Conservation (phyloP, 225 moss, liverwort and hornwort species). For the Polytrichum commune region DNA sequence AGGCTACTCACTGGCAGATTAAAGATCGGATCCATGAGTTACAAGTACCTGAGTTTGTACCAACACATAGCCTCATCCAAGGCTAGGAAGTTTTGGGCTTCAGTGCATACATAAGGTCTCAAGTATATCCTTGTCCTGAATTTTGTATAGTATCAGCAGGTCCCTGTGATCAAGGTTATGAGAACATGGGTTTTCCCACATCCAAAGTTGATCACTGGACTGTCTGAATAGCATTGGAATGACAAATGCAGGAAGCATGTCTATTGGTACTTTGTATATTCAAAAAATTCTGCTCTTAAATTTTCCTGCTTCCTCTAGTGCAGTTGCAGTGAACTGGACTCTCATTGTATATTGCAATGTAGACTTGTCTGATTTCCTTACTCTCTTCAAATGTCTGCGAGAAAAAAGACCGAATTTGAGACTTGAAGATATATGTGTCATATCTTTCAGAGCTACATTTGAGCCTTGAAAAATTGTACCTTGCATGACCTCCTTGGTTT, state of each 20-base stretch:
- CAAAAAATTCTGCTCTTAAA: too few relatives aligned
- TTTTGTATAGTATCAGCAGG: constrained; percentile 10
- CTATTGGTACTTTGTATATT: background rate
- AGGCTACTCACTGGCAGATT: constrained; percentile 5
- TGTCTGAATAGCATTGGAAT: background rate
- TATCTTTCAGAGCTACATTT: too few relatives aligned
- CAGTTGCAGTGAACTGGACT: too few relatives aligned
- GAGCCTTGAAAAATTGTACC: too few relatives aligned
- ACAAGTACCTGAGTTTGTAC: constrained; percentile 8
- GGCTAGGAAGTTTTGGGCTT: constrained; percentile 13
- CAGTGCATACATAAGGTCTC: constrained; percentile 12
- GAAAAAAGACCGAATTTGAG: too few relatives aligned
- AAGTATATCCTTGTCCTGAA: background rate
- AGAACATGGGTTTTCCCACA: background rate
- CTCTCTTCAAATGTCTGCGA: too few relatives aligned
- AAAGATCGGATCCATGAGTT: background rate
- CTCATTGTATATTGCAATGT: too few relatives aligned
- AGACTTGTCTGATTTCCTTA: too few relatives aligned
- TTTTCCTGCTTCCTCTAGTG: too few relatives aligned
- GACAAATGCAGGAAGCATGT: background rate
- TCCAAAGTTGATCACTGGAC: background rate
- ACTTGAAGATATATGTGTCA: too few relatives aligned
- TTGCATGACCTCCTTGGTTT: too few relatives aligned
- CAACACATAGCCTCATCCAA: background rate
- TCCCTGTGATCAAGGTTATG: constrained; percentile 1